Evolutionary conservation across 805 yeast species (phyloP).

Genomic region (Phaffomyces thermotolerans): DNA sequence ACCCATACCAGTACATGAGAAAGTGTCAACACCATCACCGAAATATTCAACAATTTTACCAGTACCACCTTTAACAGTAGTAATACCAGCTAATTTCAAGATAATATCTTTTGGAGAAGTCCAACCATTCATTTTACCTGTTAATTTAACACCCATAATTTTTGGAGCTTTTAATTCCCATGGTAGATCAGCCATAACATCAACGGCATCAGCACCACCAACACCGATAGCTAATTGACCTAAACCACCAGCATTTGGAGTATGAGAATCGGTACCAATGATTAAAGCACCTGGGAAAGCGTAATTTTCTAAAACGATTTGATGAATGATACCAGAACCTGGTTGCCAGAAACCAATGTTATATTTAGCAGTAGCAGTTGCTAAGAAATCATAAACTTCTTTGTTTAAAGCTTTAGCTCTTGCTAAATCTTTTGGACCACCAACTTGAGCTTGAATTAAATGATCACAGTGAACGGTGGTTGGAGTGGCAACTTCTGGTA

Average conservation of each 20-base stretch:
- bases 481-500: constrained; percentile 88
- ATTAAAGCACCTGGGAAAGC: constrained; percentile 96
- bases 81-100: constrained; percentile 84
- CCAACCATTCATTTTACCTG: constrained; percentile 93
- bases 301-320: constrained; percentile 91
- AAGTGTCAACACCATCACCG: constrained; percentile 88
- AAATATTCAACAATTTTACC: constrained; percentile 94
- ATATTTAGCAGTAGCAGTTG: constrained; percentile 87
- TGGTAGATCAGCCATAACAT: constrained; percentile 86
- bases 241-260: constrained; percentile 97
- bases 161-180: constrained; percentile 99
- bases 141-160: constrained; percentile 88
- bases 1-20: constrained; percentile 98
- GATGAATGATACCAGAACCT: constrained; percentile 98
- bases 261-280: constrained; percentile 96
- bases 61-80: constrained; percentile 97
- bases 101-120: constrained; percentile 95
- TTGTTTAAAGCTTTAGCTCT: constrained; percentile 84
- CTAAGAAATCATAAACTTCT: constrained; percentile 90
- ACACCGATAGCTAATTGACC: constrained; percentile 98
- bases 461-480: constrained; percentile 98
- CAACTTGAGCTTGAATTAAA: constrained; percentile 91
- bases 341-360: constrained; percentile 99
- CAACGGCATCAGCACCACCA: constrained; percentile 99
- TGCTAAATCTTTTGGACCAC: constrained; percentile 78